phyloP scores from a whole-genome alignment of 2,329 filamentous ascomycete genomes.

The Apiospora sp. region DNA sequence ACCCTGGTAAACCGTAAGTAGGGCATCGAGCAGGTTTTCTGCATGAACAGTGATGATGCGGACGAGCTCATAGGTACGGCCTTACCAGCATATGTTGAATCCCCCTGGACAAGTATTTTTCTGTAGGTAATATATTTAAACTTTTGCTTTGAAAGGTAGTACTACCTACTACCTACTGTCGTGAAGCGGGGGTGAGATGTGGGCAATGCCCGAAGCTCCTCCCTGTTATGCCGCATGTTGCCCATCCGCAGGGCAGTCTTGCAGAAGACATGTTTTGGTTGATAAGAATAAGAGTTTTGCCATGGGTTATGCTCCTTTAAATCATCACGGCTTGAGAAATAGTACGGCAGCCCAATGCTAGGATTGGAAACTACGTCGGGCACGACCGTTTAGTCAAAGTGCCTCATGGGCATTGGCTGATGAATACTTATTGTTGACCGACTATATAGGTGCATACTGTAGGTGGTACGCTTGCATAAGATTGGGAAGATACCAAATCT shows the following conservation, averaged over 20 bases:
- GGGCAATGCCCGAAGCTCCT: neutral
- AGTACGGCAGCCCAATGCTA: neutral
- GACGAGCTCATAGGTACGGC: neutral
- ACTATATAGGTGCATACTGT: neutral
- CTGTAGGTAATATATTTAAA: too few relatives aligned
- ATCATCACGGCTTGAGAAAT: neutral
- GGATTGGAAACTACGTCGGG: neutral
- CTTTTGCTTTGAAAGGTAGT: too few relatives aligned
- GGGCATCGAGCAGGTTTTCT: neutral
- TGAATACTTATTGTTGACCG: neutral
- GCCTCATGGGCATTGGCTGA: neutral
- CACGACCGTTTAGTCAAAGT: neutral
- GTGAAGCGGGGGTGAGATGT: neutral
- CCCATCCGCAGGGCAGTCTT: neutral
- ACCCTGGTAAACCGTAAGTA: neutral
- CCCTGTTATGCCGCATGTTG: neutral
- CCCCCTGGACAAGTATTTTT: too few relatives aligned
- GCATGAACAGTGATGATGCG: neutral
- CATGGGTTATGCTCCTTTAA: neutral
- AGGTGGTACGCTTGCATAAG: too few relatives aligned
- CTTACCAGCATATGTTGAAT: too few relatives aligned
- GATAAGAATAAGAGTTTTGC: neutral
- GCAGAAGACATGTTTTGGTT: neutral
- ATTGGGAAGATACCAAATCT: neutral
- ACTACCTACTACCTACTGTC: neutral